Evolutionary conservation across 805 yeast genomes (phyloP).

Genomic region (Saturnispora dispora): DNA sequence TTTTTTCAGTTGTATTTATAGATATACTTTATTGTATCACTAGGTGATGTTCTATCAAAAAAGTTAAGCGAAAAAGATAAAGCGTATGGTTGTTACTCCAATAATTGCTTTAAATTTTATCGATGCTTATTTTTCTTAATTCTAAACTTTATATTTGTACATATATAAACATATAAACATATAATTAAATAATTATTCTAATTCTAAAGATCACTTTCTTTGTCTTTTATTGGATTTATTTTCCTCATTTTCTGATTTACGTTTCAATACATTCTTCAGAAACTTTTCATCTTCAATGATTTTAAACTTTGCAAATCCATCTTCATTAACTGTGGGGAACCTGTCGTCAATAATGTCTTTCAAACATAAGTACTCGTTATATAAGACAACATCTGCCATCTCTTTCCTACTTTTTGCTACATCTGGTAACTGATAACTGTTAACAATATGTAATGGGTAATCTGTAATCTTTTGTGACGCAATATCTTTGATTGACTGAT

Average conservation of each 20-base stretch:
- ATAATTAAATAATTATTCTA: background rate
- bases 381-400: slow-evolving; percentile 49
- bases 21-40: background rate
- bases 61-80: too few species aligned
- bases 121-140: background rate
- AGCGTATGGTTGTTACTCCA: background rate
- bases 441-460: slow-evolving; percentile 34
- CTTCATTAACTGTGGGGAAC: slow-evolving; percentile 17
- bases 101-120: background rate
- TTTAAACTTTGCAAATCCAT: slow-evolving; percentile 25
- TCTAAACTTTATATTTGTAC: background rate
- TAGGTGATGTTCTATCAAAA: background rate
- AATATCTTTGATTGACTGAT: slow-evolving; percentile 26
- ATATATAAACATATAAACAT: background rate
- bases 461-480: slow-evolving; percentile 31
- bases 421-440: slow-evolving; percentile 15
- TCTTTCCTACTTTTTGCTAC: slow-evolving; percentile 19
- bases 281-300: slow-evolving; percentile 52
- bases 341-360: slow-evolving; percentile 25
- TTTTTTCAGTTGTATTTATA: background rate
- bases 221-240: slow-evolving; percentile 19
- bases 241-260: slow-evolving; percentile 29
- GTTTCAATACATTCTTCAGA: slow-evolving; percentile 48
- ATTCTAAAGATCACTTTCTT: slow-evolving; percentile 16
- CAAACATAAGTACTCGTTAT: slow-evolving; percentile 48